Percentiles rank a stretch among this genome's conserved stretches.
Evolutionary conservation across 805 yeast species (phyloP).

Genomic region (Tetrapisispora iriomotensis): DNA sequence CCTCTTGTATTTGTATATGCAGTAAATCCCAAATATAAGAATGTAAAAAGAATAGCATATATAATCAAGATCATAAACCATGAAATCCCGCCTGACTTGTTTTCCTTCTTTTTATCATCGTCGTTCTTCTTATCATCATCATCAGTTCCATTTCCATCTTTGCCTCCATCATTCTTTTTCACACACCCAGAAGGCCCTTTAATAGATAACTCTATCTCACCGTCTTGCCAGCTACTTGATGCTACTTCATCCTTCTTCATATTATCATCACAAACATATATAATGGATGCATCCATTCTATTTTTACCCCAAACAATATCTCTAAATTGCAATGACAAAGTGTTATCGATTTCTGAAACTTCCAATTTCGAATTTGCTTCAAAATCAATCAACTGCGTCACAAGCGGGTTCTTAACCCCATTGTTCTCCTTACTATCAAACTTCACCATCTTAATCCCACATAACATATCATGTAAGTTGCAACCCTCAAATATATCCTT

Average conservation of each 20-base stretch:
- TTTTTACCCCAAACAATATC: constrained; percentile 67
- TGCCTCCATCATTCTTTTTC: constrained; percentile 22
- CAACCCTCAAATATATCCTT: constrained; percentile 37
- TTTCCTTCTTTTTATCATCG: constrained; percentile 19
- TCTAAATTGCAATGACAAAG: constrained; percentile 32
- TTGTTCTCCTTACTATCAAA: constrained; percentile 32
- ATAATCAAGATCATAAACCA: constrained; percentile 73
- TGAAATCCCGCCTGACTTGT: constrained; percentile 28
- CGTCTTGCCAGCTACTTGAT: constrained; percentile 18
- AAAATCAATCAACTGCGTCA: constrained; percentile 55
- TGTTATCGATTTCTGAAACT: constrained; percentile 26
- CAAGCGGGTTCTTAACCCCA: constrained; percentile 32
- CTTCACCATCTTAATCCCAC: constrained; percentile 57
- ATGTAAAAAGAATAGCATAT: constrained; percentile 55
- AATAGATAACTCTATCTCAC: constrained; percentile 21
- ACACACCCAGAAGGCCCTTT: constrained; percentile 39
- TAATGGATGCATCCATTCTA: constrained; percentile 37
- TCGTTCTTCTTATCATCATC: constrained; percentile 18
- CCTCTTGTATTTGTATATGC: constrained; percentile 68
- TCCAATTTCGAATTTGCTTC: constrained; percentile 25
- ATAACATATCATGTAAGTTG: constrained; percentile 61
- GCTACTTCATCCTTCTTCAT: constrained; percentile 26
- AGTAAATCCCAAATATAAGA: constrained; percentile 58
- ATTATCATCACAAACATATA: constrained; percentile 39
- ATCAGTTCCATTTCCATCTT: constrained; percentile 16